These are phyloP conservation scores for Urostyla sp. DNA, from an alignment of 73 alveolate species.

Conservation along the genomic window DNA sequence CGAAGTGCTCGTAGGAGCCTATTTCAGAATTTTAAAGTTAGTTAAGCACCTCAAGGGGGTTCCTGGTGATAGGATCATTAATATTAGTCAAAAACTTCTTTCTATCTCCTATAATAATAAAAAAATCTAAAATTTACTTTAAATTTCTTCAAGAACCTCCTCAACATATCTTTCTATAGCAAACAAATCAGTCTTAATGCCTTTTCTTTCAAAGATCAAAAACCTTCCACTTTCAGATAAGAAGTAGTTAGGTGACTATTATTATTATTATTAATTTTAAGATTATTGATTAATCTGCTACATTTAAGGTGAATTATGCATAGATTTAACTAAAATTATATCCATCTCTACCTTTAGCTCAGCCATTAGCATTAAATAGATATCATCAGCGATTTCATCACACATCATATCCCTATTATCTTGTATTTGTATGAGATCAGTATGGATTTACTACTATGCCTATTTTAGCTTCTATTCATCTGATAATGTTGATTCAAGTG, in stretches of 20 bases:
- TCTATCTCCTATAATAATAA: conserved; percentile 1
- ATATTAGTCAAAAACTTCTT: conserved; percentile 31
- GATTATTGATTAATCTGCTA: not conserved
- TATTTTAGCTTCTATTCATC: not conserved
- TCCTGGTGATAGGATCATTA: conserved; percentile 47
- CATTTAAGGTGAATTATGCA: not conserved
- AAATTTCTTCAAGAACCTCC: conserved; percentile 49
- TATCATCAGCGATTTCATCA: conserved; percentile 49
- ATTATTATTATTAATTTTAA: not conserved
- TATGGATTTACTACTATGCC: not conserved
- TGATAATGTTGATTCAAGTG: conserved; percentile 21
- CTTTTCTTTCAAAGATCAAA: conserved; percentile 61
- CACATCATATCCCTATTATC: not conserved
- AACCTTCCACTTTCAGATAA: conserved; percentile 49
- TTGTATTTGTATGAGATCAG: not conserved
- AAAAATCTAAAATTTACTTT: not conserved
- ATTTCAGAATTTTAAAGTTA: conserved; percentile 75
- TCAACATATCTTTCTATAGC: conserved; percentile 68
- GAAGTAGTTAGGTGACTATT: not conserved
- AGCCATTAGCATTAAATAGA: conserved; percentile 19
- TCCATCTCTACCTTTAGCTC: conserved; percentile 54
- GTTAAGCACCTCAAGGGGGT: conserved; percentile 65
- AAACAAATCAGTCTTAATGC: conserved; percentile 68
- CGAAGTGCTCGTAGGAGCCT: conserved; percentile 75
- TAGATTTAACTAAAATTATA: conserved; percentile 9